Base-by-base conservation (phyloP, 768 basidiomycete species). In the Leccinum aurantiacum region DNA sequence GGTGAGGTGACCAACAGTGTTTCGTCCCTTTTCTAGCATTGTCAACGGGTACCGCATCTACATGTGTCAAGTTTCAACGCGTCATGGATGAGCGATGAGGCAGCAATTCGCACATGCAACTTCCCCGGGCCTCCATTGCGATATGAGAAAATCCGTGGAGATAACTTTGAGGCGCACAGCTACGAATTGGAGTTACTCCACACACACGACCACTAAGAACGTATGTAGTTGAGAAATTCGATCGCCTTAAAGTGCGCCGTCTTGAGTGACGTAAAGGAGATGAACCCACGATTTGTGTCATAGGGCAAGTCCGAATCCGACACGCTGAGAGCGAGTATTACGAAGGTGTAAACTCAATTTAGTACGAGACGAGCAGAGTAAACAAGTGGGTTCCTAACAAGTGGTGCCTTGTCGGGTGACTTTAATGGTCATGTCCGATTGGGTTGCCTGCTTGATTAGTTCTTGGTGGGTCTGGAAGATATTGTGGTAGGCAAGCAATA, bases 121-220 rank as follows among this genome's bases (percentile, higher is more conserved):
- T 22, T 6, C 13, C 19, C 24, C 24, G 24, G 24, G 24, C 24
- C 8, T 33, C n/a, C n/a, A 46, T 44, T 19, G 10, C 15, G 10
- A 13, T 22, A 60, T 60, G 60, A 54, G 60, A 60, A 47, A 37
- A 48, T 47, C 44, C 19, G 37, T 62, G 46, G 53, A 22, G 25
- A 25, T 48, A 48, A 27, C 35, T 37, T 27, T n/a, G 29, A 35
- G 29, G 46, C 17, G 29, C 19, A 33, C 49, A 46, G 44, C 19
- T 46, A 46, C 44, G 19, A 46, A 19, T 15, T 56, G 44, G 31
- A 53, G 31, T 22, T 25, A 7, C 24, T 61, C 59, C 41, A 44
- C 41, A 44, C 41, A 44, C 41, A 44, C 38, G 38, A n/a, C 41
- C n/a, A 46, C 19, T 11, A 22, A 19, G 10, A 8, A 46, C 15